Base-by-base conservation (phyloP, 2,329 filamentous ascomycete species). In the Aspergillus glaucus region DNA sequence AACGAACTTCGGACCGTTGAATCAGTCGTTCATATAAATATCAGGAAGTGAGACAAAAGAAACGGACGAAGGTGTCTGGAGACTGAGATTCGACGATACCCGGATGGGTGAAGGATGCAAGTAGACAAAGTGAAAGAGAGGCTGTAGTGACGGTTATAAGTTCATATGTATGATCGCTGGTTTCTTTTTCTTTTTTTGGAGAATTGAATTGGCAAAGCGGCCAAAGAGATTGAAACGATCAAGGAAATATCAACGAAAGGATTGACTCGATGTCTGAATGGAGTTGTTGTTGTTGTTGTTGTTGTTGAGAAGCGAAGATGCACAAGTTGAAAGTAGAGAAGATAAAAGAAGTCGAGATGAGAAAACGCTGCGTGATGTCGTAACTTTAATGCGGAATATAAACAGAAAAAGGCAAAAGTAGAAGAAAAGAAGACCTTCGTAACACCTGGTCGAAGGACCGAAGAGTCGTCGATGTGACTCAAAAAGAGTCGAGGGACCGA, bases 1-100 rank as follows among this genome's bases (percentile, higher is more conserved):
- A 55, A 54, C 50, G 53, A 50, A 56, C 48, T 50, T 50, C 46
- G 50, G 48, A 55, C 51, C 48, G 54, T 40, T 51, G 50, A 53
- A 44, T 58, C 55, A 55, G 55, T 51, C 54, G 40, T 19, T 19
- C 17, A 40, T 40, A 21, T 40, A 40, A 40, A 40, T 40, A 40
- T 12, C 37, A 19, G 37, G 2, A 40, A 40, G 17, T 19, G 37
- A 30, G 37, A 40, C 37, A 40, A 22, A 40, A 22, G 37, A 40
- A 40, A 40, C n/a, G 7, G 19, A 21, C 19, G 15, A 21, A 22
- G 19, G 17, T 15, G 37, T 19, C 15, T 19, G 17, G 10, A 21
- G 2, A 21, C 7, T 19, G 37, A 19, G 17, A 37, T 7, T 15
- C 34, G 34, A 37, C n/a, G 17, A 19, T 12, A 37, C 34, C 34